Evolutionary conservation across 176 grass and related monocot species (phyloP).

Genomic region (Poa annua): DNA sequence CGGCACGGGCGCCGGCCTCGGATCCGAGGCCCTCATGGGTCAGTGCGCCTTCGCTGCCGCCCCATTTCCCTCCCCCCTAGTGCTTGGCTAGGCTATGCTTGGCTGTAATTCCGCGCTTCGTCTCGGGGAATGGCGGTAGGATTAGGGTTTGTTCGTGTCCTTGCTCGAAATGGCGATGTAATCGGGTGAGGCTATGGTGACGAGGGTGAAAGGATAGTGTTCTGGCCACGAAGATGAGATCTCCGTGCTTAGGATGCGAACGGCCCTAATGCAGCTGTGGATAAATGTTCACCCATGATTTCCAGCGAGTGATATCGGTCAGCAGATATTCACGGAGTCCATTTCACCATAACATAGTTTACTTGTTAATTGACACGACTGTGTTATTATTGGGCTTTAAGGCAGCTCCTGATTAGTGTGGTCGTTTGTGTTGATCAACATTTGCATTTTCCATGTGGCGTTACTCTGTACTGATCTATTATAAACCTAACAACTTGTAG

Average conservation of each 20-base stretch:
- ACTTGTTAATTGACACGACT: background rate
- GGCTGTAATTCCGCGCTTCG: background rate
- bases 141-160: slow-evolving; percentile 37
- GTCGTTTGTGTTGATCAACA: background rate
- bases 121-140: slow-evolving; percentile 5
- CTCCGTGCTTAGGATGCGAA: background rate
- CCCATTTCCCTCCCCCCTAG: background rate
- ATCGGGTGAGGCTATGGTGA: background rate
- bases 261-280: background rate
- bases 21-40: slow-evolving; percentile 97
- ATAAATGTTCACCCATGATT: slow-evolving; percentile 3
- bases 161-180: slow-evolving; percentile 15
- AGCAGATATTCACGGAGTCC: background rate
- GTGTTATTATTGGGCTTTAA: background rate
- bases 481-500: slow-evolving; percentile 47
- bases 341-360: background rate
- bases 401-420: background rate
- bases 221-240: background rate
- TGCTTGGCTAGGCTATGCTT: background rate
- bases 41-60: slow-evolving; percentile 21
- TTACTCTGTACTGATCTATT: background rate
- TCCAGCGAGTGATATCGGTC: background rate
- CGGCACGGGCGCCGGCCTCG: slow-evolving; percentile 80
- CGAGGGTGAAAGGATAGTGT: background rate
- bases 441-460: background rate